Conservation (phyloP, 306 rosid species). For the Rubus parviflorus region DNA sequence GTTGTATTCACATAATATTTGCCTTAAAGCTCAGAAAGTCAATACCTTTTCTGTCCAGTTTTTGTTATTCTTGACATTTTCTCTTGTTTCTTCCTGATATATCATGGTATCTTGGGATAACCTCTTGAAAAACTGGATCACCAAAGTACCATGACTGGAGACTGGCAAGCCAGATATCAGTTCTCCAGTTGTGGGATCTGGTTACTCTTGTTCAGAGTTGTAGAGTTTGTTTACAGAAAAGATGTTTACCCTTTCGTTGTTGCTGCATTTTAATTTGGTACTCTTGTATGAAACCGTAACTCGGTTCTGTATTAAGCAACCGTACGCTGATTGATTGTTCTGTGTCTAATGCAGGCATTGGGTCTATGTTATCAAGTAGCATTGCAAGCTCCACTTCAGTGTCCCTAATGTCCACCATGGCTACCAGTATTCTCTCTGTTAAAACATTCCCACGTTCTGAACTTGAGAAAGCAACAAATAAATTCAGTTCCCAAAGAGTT, state of each 20-base stretch:
- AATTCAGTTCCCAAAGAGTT: slow-evolving; percentile 69
- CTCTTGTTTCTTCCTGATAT: not conserved
- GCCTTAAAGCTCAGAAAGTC: not conserved
- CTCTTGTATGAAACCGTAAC: not conserved
- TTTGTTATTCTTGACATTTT: not conserved
- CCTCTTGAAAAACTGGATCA: not conserved
- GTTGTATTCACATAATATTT: not conserved
- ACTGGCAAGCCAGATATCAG: not conserved
- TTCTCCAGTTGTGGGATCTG: not conserved
- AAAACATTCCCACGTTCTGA: slow-evolving; percentile 75
- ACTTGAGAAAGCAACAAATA: slow-evolving; percentile 83
- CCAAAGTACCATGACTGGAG: not conserved
- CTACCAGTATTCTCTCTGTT: slow-evolving; percentile 69
- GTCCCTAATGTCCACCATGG: slow-evolving; percentile 68
- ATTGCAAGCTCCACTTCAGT: slow-evolving; percentile 75
- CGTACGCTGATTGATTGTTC: slow-evolving; percentile 5
- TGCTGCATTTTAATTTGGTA: slow-evolving; percentile 1
- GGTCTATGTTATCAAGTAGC: slow-evolving; percentile 68
- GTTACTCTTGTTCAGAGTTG: not conserved
- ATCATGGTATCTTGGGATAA: not conserved
- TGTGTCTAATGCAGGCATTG: slow-evolving; percentile 56
- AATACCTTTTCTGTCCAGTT: not conserved
- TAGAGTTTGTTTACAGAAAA: slow-evolving; percentile 11
- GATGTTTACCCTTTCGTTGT: not conserved
- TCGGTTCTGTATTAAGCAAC: not conserved